Evolutionary conservation across 495 filamentous ascomycete species (phyloP), one percentile per base, ranked within the genome.

Genomic region (Articulospora tetracladia): DNA sequence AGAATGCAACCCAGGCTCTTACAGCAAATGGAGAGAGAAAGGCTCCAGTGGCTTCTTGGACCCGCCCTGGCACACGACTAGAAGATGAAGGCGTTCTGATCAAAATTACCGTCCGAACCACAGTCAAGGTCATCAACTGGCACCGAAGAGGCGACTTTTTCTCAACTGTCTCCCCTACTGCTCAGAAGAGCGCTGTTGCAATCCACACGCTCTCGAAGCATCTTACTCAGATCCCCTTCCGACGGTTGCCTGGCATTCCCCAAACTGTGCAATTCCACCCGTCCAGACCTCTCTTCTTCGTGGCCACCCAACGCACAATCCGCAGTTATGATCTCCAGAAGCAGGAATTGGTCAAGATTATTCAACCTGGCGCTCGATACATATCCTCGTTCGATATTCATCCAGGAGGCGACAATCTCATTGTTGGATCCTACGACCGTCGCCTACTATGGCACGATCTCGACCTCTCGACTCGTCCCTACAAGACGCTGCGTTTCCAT

Each of bases 201-300:
- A 97, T 98, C 69, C 94, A 98, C 78, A 96, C 93, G 1, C 77
- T 98, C 63, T 92, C 91, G 47, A 96, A 93, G 71, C 94, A 98
- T 76, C 80, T 91, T 26, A 95, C 94, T 0, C 95, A 98, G 72
- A 86, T 91, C 66, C 94, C 94, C 49, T 97, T 98, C 85, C 87
- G 90, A 51, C 92, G 92, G 69, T 85, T 89, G 27, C 82, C 84
- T 53, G 93, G 93, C 59, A 81, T 94, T 58, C 81, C 93, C 8
- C 95, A 98, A 77, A 88, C 88, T 8, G 92, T 90, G 7, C 87
- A 90, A 58, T 98, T 98, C 84, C 94, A 98, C 70, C 95, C 94
- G 6, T 89, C 86, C 50, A 86, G 92, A 55, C 92, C 95, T 3
- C 85, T 95, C 53, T 90, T 98, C 73, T 97, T 98, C 65, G 91